Evolutionary conservation across 306 rosid species (phyloP).

Genomic region (Citrullus mucosospermus): DNA sequence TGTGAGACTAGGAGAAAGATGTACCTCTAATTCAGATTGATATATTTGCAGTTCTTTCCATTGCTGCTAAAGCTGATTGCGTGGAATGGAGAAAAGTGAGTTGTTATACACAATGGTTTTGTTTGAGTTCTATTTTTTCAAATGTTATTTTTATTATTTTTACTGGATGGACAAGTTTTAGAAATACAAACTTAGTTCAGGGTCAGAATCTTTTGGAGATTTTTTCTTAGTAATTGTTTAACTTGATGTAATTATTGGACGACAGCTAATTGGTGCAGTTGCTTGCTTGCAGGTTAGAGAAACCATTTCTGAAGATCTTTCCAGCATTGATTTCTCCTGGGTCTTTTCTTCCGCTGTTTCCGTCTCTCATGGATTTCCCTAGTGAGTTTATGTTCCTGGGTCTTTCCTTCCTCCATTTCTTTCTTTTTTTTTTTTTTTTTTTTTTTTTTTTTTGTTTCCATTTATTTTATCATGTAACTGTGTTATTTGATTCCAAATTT

Average conservation of each 20-base stretch:
- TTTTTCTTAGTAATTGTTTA: not conserved
- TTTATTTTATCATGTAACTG: not conserved
- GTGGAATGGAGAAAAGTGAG: constrained; percentile 86
- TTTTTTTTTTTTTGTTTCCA: not conserved
- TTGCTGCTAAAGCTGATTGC: constrained; percentile 83
- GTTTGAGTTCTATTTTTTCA: not conserved
- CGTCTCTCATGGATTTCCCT: constrained; percentile 68
- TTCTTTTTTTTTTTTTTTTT: no score
- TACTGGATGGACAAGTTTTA: not conserved
- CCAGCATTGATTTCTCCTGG: constrained; percentile 80
- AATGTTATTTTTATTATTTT: not conserved
- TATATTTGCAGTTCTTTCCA: constrained; percentile 76
- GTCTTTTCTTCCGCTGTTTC: constrained; percentile 83
- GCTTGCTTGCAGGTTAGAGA: constrained; percentile 54
- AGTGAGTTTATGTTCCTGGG: constrained; percentile 37
- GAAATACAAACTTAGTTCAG: not conserved
- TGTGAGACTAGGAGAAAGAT: not conserved
- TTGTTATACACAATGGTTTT: not conserved
- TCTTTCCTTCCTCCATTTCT: not conserved
- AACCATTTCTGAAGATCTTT: constrained; percentile 48
- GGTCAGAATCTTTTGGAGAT: not conserved
- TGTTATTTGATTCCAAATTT: not conserved
- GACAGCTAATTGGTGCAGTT: not conserved
- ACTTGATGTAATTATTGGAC: not conserved
- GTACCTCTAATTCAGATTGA: not conserved